These are phyloP conservation scores for Fraxinus sp. DNA, from an alignment of 305 asterid species.

Conservation along the genomic window DNA sequence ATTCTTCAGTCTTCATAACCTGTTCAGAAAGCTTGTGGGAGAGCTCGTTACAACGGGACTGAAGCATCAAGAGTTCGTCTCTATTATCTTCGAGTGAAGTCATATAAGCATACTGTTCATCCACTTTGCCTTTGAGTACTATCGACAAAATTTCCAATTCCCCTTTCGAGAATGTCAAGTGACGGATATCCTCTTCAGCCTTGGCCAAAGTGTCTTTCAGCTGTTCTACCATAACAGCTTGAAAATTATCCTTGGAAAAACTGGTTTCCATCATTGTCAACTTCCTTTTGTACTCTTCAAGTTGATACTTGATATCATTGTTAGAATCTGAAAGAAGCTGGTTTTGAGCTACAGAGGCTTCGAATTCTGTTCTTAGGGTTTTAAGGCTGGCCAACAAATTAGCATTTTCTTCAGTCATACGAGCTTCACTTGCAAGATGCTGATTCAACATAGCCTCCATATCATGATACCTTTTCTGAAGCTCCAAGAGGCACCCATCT, in stretches of 20 bases:
- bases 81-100: constrained; percentile 42
- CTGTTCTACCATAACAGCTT: constrained; percentile 43
- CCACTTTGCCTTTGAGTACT: constrained; percentile 53
- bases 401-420: constrained; percentile 46
- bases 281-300: constrained; percentile 47
- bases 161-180: constrained; percentile 50
- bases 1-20: constrained; percentile 71
- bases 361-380: constrained; percentile 54
- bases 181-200: constrained; percentile 50
- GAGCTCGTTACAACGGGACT: constrained; percentile 49
- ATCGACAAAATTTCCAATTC: constrained; percentile 58
- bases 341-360: constrained; percentile 48
- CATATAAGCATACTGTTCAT: constrained; percentile 42
- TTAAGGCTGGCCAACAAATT: constrained; percentile 37
- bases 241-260: constrained; percentile 36
- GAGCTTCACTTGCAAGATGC: constrained; percentile 46
- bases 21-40: constrained; percentile 68
- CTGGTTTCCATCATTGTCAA: constrained; percentile 31
- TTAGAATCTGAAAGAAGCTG: constrained; percentile 60
- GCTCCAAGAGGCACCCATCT: constrained; percentile 40
- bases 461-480: constrained; percentile 48
- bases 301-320: constrained; percentile 31
- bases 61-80: constrained; percentile 44
- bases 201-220: constrained; percentile 36
- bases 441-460: constrained; percentile 43